Evolutionary conservation across 2,329 filamentous ascomycete genomes (phyloP).

Genomic region (Alternaria metachromatica): DNA sequence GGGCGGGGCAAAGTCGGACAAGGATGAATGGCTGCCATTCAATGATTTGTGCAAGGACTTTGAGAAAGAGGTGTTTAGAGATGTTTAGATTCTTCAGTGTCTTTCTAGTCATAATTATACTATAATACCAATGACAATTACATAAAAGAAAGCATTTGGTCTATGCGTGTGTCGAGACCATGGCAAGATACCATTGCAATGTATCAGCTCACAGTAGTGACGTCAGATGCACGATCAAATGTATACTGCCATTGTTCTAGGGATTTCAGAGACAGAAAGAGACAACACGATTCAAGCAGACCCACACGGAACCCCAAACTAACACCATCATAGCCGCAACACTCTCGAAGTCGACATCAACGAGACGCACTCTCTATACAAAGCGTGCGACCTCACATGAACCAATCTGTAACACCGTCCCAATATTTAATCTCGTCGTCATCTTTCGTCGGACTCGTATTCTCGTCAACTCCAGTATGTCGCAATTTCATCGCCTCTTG

Average conservation of each 20-base stretch:
- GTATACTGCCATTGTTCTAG: neutral
- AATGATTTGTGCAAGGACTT: neutral
- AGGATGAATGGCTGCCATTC: neutral
- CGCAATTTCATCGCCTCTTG: slow-evolving; percentile 14
- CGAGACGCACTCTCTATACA: neutral
- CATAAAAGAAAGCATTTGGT: neutral
- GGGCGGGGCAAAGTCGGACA: neutral
- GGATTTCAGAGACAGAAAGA: neutral
- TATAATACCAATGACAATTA: neutral
- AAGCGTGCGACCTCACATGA: neutral
- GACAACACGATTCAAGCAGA: neutral
- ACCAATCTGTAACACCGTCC: slow-evolving; percentile 23
- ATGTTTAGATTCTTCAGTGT: neutral
- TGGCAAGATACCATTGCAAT: neutral
- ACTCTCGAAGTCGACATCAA: neutral
- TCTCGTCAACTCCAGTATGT: neutral
- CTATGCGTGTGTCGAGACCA: neutral
- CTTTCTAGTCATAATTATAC: neutral
- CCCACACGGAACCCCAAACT: neutral
- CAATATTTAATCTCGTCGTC: slow-evolving; percentile 4
- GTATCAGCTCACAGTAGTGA: neutral
- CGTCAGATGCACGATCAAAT: neutral
- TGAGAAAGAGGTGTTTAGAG: slow-evolving; percentile 1
- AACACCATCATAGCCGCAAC: neutral
- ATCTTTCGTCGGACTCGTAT: neutral